These are phyloP conservation scores for Haplosporangium gracile DNA, from an alignment of 192 early-diverging fungal species.

Conservation along the genomic window DNA sequence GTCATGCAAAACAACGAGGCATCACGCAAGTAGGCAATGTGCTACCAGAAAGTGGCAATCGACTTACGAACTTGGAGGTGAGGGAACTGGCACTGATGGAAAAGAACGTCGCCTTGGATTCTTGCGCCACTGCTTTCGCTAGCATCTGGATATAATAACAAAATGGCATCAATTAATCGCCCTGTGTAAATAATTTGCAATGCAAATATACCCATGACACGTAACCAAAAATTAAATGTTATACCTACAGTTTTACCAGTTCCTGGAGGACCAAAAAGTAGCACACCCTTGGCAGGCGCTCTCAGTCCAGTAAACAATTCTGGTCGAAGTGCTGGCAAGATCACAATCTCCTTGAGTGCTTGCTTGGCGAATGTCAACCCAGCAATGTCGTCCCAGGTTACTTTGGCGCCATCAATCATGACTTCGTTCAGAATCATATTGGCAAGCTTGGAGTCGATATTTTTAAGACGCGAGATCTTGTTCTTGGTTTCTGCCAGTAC, in stretches of 20 bases:
- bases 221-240: slow-evolving; percentile 27
- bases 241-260: slow-evolving; percentile 92
- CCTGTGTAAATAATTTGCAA: neutral
- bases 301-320: slow-evolving; percentile 76
- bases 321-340: slow-evolving; percentile 76
- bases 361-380: slow-evolving; percentile 83
- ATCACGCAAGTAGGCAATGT: neutral
- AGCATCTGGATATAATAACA: slow-evolving; percentile 24
- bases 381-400: slow-evolving; percentile 81
- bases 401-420: slow-evolving; percentile 50
- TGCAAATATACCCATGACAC: neutral
- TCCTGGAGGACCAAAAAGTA: slow-evolving; percentile 92
- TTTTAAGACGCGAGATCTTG: slow-evolving; percentile 50
- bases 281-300: slow-evolving; percentile 89
- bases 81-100: slow-evolving; percentile 87
- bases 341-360: slow-evolving; percentile 80
- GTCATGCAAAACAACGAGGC: neutral
- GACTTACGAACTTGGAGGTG: slow-evolving; percentile 91
- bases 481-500: slow-evolving; percentile 46
- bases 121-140: slow-evolving; percentile 55
- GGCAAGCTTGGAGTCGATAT: slow-evolving; percentile 58
- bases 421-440: slow-evolving; percentile 60
- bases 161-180: neutral
- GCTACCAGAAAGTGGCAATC: neutral
- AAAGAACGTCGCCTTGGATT: slow-evolving; percentile 87